A percentile compares a stretch with the other conserved stretches of the same genome.
These are phyloP conservation scores for Torulaspora indica DNA, from an alignment of 805 yeast genomes.

Conservation along the genomic window DNA sequence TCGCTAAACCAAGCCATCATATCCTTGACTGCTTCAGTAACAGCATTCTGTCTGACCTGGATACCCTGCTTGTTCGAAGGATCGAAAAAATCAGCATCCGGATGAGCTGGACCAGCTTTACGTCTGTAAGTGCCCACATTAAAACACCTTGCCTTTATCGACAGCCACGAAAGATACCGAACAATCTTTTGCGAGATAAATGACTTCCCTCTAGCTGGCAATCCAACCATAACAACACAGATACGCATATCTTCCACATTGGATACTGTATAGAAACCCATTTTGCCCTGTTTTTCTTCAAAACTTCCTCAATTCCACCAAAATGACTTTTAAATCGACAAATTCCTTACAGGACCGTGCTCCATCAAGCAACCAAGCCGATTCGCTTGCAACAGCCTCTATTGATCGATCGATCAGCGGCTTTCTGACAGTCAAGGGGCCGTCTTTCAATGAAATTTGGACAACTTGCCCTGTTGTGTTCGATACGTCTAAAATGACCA, in stretches of 20 bases:
- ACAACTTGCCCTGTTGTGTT: not conserved
- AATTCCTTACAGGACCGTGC: not conserved
- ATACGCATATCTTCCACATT: slow-evolving; percentile 57
- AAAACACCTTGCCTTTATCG: slow-evolving; percentile 79
- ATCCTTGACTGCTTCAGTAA: slow-evolving; percentile 64
- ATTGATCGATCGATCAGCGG: not conserved
- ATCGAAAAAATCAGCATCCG: slow-evolving; percentile 76
- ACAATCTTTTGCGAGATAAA: slow-evolving; percentile 92
- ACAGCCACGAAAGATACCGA: slow-evolving; percentile 86
- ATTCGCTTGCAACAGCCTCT: not conserved
- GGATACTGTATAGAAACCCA: slow-evolving; percentile 37
- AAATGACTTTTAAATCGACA: not conserved
- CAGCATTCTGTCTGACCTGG: slow-evolving; percentile 61
- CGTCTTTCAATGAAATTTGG: not conserved
- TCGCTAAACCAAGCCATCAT: slow-evolving; percentile 83
- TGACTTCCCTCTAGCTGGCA: slow-evolving; percentile 90
- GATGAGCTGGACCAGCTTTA: slow-evolving; percentile 42
- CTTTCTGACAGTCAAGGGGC: not conserved
- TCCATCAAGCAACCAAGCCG: not conserved
- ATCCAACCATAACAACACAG: slow-evolving; percentile 84
- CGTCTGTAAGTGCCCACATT: slow-evolving; percentile 87
- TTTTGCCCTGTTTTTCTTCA: slow-evolving; percentile 1
- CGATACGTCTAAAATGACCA: not conserved
- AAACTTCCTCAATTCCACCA: not conserved
- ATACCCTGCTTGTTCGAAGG: slow-evolving; percentile 60